A percentile compares a stretch with the other conserved stretches of the same genome.
These are phyloP conservation scores for Hansenula sp. DNA, from an alignment of 1,139 yeast genomes.

Conservation along the genomic window DNA sequence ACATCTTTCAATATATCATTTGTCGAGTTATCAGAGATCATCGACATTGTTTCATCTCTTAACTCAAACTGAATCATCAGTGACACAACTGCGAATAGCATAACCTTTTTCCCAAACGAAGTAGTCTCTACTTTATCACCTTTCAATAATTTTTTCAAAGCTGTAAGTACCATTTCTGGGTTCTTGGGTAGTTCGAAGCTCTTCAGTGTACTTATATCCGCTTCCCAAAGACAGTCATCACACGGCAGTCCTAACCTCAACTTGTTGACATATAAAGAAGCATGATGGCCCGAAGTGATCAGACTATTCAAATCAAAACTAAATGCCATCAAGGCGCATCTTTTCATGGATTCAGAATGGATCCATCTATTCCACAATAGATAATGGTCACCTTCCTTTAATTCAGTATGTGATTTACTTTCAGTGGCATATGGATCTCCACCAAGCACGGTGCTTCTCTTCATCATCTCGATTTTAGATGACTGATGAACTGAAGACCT, in stretches of 20 bases:
- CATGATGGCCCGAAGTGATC: conserved; percentile 61
- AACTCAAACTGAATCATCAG: conserved; percentile 64
- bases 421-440: conserved; percentile 40
- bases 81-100: conserved; percentile 59
- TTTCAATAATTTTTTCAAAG: conserved; percentile 46
- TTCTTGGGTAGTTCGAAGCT: conserved; percentile 3
- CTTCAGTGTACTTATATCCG: conserved; percentile 7
- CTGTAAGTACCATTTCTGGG: conserved; percentile 38
- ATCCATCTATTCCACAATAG: conserved; percentile 51
- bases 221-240: conserved; percentile 65
- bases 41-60: conserved; percentile 33
- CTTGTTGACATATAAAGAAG: conserved; percentile 61
- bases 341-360: conserved; percentile 62
- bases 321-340: conserved; percentile 68
- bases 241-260: conserved; percentile 66
- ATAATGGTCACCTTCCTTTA: conserved; percentile 2
- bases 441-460: conserved; percentile 59
- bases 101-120: conserved; percentile 52
- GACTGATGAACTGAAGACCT: conserved; percentile 66
- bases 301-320: conserved; percentile 65
- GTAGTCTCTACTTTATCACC: conserved; percentile 42
- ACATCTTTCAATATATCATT: conserved; percentile 29
- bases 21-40: conserved; percentile 7
- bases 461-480: conserved; percentile 56
- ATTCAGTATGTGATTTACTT: conserved; percentile 5